Evolutionary conservation across 495 filamentous ascomycete genomes (phyloP).

Genomic region (Chaetomium fimeti): DNA sequence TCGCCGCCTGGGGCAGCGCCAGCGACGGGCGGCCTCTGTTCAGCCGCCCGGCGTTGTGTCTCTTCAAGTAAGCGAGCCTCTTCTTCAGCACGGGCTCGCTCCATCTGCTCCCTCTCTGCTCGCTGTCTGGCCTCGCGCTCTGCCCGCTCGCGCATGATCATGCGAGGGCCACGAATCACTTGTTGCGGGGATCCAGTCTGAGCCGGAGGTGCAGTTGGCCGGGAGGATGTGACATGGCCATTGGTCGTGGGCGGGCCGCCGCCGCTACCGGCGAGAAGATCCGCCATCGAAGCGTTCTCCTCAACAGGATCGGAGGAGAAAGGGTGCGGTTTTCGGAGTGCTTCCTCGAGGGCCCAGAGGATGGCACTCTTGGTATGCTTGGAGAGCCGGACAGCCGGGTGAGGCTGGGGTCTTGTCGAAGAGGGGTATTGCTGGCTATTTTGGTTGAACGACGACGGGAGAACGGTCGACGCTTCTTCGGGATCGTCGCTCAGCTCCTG

Average conservation of each 20-base stretch:
- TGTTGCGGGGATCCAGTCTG: conserved; percentile 51
- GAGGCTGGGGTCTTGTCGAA: conserved; percentile 35
- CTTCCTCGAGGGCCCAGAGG: conserved; percentile 87
- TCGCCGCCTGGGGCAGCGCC: conserved; percentile 53
- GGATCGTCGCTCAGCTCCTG: conserved; percentile 46
- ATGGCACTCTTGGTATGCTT: conserved; percentile 63
- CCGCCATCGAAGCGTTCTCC: conserved; percentile 92
- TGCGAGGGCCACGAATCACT: conserved; percentile 59
- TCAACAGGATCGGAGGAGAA: conserved; percentile 85
- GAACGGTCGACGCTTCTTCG: conserved; percentile 36
- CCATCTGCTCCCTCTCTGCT: conserved; percentile 57
- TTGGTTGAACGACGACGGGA: conserved; percentile 31
- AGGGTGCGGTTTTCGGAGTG: conserved; percentile 73
- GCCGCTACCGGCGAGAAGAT: conserved; percentile 60
- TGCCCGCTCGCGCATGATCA: conserved; percentile 71
- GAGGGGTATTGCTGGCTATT: conserved; percentile 24
- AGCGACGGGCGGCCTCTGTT: conserved; percentile 57
- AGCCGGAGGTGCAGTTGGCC: conserved; percentile 44
- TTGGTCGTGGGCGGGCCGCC: conserved; percentile 49
- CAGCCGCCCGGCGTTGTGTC: conserved; percentile 46
- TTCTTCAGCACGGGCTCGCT: conserved; percentile 53
- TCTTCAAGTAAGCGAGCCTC: conserved; percentile 56
- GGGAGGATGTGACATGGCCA: conserved; percentile 48
- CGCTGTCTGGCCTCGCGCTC: conserved; percentile 63
- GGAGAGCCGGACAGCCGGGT: conserved; percentile 44